phyloP scores from a whole-genome alignment of 257 asterid species.

The Ajuga chamaepitys region DNA sequence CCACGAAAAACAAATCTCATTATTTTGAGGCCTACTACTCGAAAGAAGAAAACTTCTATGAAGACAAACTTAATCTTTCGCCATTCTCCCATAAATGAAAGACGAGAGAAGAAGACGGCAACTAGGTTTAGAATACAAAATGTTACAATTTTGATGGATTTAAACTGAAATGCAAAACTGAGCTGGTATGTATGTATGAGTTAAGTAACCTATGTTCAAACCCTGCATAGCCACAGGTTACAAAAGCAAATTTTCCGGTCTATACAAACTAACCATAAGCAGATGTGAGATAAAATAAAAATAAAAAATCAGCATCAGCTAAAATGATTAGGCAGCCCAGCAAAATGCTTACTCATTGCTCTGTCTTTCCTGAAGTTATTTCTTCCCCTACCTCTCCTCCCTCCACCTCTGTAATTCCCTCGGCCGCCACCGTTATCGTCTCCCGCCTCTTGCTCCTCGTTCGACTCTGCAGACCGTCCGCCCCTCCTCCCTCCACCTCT shows the following conservation, averaged over 20 bases:
- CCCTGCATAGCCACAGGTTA: neutral
- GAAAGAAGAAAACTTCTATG: no score
- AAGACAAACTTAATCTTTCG: no score
- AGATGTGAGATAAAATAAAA: neutral
- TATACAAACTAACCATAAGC: neutral
- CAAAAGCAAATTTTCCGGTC: neutral
- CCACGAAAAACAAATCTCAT: no score
- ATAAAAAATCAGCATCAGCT: neutral
- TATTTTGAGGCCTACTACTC: no score
- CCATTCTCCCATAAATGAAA: no score
- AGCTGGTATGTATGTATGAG: no score
- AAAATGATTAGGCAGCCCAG: slow-evolving; percentile 54
- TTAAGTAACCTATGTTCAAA: no score
- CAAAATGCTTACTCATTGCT: slow-evolving; percentile 67
- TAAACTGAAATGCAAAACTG: no score
- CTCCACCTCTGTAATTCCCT: slow-evolving; percentile 39
- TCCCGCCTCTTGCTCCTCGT: slow-evolving; percentile 20
- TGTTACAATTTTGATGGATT: no score
- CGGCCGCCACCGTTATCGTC: slow-evolving; percentile 21
- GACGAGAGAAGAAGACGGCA: no score
- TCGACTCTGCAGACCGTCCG: slow-evolving; percentile 1
- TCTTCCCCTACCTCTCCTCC: slow-evolving; percentile 59
- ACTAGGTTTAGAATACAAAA: no score
- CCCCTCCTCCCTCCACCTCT: neutral
- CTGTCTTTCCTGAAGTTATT: slow-evolving; percentile 49